Percentiles rank a stretch among this genome's conserved stretches.
Evolutionary conservation across 345 rosid genomes (phyloP).

Genomic region (Melaleuca quinquenervia): DNA sequence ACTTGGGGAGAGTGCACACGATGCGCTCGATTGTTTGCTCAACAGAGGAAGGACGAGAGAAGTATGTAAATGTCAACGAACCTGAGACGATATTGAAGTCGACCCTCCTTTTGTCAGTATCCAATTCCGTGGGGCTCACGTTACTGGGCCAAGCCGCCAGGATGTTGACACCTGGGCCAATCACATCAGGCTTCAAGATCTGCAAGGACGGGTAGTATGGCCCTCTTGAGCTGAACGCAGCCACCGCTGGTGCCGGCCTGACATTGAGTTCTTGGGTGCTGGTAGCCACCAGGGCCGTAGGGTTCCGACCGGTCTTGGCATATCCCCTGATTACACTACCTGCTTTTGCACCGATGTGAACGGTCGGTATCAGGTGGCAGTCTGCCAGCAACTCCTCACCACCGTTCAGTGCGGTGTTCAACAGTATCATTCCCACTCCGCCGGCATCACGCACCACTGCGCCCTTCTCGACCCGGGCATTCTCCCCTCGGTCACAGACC

Average conservation of each 20-base stretch:
- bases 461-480: conserved; percentile 71
- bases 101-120: conserved; percentile 43
- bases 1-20: not conserved
- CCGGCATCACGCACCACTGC: conserved; percentile 63
- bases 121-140: conserved; percentile 57
- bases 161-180: conserved; percentile 81
- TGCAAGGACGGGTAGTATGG: conserved; percentile 58
- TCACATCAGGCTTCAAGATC: conserved; percentile 78
- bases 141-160: conserved; percentile 70
- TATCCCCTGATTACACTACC: conserved; percentile 50
- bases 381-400: conserved; percentile 80
- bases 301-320: conserved; percentile 23
- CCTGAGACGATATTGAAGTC: conserved; percentile 77
- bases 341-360: conserved; percentile 47
- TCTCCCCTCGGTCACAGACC: conserved; percentile 63
- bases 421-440: conserved; percentile 71
- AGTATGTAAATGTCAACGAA: not conserved
- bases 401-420: conserved; percentile 40
- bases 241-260: conserved; percentile 71
- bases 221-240: conserved; percentile 81
- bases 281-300: conserved; percentile 39
- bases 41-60: not conserved
- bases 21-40: not conserved
- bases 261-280: conserved; percentile 51
- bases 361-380: conserved; percentile 62